Percentiles rank a stretch among this genome's conserved stretches.
These are phyloP conservation scores for Huntiella moniliformis DNA, from an alignment of 2,329 filamentous ascomycete genomes.

Conservation along the genomic window DNA sequence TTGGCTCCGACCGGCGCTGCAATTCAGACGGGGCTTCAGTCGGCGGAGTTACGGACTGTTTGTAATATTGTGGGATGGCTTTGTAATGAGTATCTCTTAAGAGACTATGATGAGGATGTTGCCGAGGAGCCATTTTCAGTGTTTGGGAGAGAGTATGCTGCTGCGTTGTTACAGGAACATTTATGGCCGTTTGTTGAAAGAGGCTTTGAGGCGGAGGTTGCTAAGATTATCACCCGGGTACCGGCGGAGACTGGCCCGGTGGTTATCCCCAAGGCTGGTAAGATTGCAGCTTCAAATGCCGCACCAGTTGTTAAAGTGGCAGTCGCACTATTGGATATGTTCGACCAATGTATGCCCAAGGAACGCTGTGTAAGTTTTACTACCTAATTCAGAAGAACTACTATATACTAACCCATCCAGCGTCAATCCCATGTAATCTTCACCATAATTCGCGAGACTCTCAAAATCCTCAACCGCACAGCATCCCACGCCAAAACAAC, in stretches of 20 bases:
- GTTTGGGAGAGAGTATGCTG: conserved; percentile 37
- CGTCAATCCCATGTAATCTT: conserved; percentile 36
- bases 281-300: conserved; percentile 35
- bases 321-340: conserved; percentile 39
- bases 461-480: conserved; percentile 60
- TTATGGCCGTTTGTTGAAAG: conserved; percentile 38
- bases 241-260: conserved; percentile 28
- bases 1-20: conserved; percentile 31
- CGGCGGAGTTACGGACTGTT: conserved; percentile 27
- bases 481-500: conserved; percentile 50
- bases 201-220: conserved; percentile 35
- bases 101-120: conserved; percentile 36
- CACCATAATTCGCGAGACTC: conserved; percentile 76
- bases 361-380: conserved; percentile 35
- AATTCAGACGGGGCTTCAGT: conserved; percentile 30
- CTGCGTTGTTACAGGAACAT: conserved; percentile 35
- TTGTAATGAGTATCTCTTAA: conserved; percentile 35
- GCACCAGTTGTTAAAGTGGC: conserved; percentile 39
- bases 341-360: conserved; percentile 45
- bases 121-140: conserved; percentile 32
- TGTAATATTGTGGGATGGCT: conserved; percentile 40
- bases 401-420: conserved; percentile 18
- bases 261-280: conserved; percentile 31
- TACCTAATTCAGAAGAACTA: background rate
- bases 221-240: conserved; percentile 33